A percentile compares a stretch with the other conserved stretches of the same genome.
phyloP scores from a whole-genome alignment of 768 basidiomycete genomes.

The Asterophora lycoperdoides region DNA sequence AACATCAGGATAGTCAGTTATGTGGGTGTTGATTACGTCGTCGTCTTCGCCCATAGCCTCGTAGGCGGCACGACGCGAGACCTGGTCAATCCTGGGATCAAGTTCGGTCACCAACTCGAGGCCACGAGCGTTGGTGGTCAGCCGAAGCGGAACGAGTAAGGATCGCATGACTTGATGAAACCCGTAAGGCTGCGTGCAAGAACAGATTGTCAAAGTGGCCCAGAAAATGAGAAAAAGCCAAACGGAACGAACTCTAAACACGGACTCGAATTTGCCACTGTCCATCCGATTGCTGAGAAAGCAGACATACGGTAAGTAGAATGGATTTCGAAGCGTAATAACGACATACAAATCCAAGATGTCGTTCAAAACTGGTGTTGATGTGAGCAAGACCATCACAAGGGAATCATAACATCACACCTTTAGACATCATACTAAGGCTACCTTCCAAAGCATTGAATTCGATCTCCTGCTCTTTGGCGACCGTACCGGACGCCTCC shows the following conservation, averaged over 20 bases:
- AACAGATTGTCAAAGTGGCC: slow-evolving; percentile 5
- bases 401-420: slow-evolving; percentile 29
- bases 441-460: slow-evolving; percentile 82
- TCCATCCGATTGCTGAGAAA: slow-evolving; percentile 73
- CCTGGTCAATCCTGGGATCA: slow-evolving; percentile 63
- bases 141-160: slow-evolving; percentile 61
- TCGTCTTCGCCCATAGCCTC: slow-evolving; percentile 52
- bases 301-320: too few relatives aligned
- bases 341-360: slow-evolving; percentile 69
- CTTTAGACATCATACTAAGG: slow-evolving; percentile 86
- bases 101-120: slow-evolving; percentile 66
- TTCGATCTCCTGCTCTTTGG: slow-evolving; percentile 78
- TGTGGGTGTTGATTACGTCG: slow-evolving; percentile 36
- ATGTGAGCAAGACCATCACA: slow-evolving; percentile 1
- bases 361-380: slow-evolving; percentile 62
- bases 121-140: slow-evolving; percentile 63
- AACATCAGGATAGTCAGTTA: slow-evolving; percentile 43
- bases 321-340: background rate
- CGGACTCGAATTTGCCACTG: slow-evolving; percentile 76
- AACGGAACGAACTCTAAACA: slow-evolving; percentile 39
- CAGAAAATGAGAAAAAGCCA: background rate
- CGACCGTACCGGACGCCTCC: slow-evolving; percentile 71
- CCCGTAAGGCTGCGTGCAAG: slow-evolving; percentile 50
- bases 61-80: slow-evolving; percentile 57
- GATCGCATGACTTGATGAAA: slow-evolving; percentile 79